These are phyloP conservation scores for Pugionium dolabratum DNA, from an alignment of 345 rosid species.

Conservation along the genomic window DNA sequence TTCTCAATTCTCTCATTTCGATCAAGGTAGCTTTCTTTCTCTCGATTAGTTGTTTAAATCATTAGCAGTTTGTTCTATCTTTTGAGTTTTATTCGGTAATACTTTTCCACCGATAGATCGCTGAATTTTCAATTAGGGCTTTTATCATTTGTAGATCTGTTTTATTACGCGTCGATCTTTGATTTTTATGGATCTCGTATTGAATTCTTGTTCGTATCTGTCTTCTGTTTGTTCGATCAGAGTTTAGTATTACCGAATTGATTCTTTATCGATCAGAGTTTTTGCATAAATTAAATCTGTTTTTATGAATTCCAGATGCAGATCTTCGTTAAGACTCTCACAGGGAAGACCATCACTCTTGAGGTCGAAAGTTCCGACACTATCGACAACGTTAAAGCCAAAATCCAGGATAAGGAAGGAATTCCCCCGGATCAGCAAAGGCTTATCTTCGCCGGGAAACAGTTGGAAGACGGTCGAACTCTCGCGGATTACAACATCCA, in stretches of 20 bases:
- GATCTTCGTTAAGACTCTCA: constrained; percentile 41
- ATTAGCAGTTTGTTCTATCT: neutral
- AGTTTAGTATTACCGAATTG: neutral
- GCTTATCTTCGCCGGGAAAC: constrained; percentile 34
- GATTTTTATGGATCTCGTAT: neutral
- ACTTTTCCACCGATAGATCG: neutral
- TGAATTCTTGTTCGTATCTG: neutral
- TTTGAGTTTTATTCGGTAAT: neutral
- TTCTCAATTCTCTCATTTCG: neutral
- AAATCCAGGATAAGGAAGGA: constrained; percentile 28
- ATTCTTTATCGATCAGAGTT: neutral
- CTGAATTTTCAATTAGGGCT: neutral
- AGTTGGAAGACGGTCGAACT: constrained; percentile 6
- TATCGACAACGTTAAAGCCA: constrained; percentile 32
- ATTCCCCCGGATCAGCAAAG: constrained; percentile 39
- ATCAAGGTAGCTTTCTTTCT: constrained; percentile 21
- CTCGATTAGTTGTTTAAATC: neutral
- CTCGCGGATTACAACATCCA: constrained; percentile 27
- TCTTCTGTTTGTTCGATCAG: neutral
- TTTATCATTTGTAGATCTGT: neutral
- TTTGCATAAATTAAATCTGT: no score
- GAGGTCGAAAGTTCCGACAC: constrained; percentile 38
- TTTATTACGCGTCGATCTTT: neutral
- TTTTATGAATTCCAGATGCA: constrained; percentile 36
- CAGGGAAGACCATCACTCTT: constrained; percentile 33